phyloP scores from a whole-genome alignment of 2,329 filamentous ascomycete species.

The Penicillium sp. region DNA sequence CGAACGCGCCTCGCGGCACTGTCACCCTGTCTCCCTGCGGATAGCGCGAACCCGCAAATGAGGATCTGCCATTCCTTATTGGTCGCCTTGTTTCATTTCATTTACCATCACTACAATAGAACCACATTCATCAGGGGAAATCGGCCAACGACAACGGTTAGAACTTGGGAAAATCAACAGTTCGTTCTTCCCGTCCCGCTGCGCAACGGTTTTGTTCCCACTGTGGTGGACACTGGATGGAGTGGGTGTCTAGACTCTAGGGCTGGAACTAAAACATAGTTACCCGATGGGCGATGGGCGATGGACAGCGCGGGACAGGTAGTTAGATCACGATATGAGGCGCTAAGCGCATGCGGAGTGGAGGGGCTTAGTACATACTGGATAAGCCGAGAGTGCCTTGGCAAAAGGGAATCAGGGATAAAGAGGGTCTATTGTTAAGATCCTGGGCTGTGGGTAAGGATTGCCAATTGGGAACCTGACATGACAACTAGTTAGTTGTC shows the following conservation, averaged over 20 bases:
- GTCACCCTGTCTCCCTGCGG: background rate
- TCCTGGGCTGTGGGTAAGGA: too few species aligned
- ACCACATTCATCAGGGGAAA: background rate
- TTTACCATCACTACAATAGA: background rate
- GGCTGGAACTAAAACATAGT: background rate
- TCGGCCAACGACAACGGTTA: background rate
- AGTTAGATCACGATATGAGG: background rate
- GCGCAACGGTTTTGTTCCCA: background rate
- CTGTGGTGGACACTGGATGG: too few species aligned
- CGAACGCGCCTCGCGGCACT: slow-evolving; percentile 1
- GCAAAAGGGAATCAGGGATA: too few species aligned
- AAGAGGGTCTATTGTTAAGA: too few species aligned
- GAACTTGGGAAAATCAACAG: background rate
- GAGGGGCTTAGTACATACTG: background rate
- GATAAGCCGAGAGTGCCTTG: too few species aligned
- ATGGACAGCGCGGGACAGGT: background rate
- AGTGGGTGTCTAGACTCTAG: too few species aligned
- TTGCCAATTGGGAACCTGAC: too few species aligned
- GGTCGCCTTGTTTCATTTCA: background rate
- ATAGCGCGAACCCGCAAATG: background rate
- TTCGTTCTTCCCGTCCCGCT: background rate
- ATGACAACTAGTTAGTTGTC: too few species aligned
- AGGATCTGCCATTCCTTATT: slow-evolving; percentile 2
- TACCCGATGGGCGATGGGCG: background rate
- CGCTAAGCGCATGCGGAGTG: too few species aligned